Evolutionary conservation across 192 early-diverging fungal species (phyloP), one percentile per base, ranked within the genome.

Genomic region (Podila epigama): DNA sequence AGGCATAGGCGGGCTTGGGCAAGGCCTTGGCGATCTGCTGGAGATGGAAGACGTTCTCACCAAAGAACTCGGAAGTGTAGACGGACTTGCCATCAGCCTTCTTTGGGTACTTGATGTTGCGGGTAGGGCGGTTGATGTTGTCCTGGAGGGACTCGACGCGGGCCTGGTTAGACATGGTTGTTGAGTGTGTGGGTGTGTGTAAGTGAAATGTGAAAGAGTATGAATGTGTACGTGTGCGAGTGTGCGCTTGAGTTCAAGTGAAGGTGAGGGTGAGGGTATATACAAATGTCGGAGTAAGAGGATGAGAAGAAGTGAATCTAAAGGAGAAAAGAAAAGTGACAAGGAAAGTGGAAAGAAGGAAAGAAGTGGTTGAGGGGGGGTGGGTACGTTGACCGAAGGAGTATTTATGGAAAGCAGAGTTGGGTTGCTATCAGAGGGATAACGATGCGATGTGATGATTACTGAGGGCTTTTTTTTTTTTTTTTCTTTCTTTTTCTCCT

Each of bases 1-100:
- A 90, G 63, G 90, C 89, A 83, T 93, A 98, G 58, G 97, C 91
- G 42, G 96, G 95, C 88, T 99, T 99, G 78, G 98, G 98, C 37
- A 99, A 87, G 32, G 89, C 86, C 69, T 88, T 88, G 80, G 93
- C 87, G 85, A 99, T 92, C 68, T 90, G 86, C 87, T 95, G 94
- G 57, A 95, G 86, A 44, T 91, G 90, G 81, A 99, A 99, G 54
- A 99, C 98, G 68, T 96, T 96, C 80, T 92, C 82, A 58, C 92
- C 95, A 82, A 89, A 99, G 75, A 98, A 86, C 81, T 97, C 96
- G 16, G 96, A 96, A 65, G 92, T 86, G 77, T 91, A 95, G 63
- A 85, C 62, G 37, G 87, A 87, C 69, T 88, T 89, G 70, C 93
- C 91, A 70, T 91, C 88, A 39, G 65, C 50, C 65, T 83, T 82